These are phyloP conservation scores for Torulaspora pretoriensis DNA, from an alignment of 1,139 yeast genomes.

Conservation along the genomic window DNA sequence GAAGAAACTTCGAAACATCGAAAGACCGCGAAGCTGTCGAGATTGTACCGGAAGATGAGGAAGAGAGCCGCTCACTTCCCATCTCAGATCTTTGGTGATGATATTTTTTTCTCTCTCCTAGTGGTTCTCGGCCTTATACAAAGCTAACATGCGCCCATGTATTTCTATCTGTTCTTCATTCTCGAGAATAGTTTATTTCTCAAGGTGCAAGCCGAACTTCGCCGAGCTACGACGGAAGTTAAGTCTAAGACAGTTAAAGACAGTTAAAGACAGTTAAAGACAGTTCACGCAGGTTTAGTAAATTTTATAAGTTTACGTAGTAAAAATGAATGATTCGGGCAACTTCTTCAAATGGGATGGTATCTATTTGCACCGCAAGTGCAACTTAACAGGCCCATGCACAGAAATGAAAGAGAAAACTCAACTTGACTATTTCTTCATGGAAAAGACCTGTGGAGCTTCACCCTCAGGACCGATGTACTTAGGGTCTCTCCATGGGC, in stretches of 20 bases:
- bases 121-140: background rate
- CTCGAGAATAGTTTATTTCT: too few species aligned
- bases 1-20: constrained; percentile 10
- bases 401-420: background rate
- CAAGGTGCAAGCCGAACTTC: too few species aligned
- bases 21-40: constrained; percentile 2
- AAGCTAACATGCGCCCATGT: background rate
- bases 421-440: constrained; percentile 5
- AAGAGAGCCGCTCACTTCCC: background rate
- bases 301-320: constrained; percentile 3
- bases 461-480: constrained; percentile 85
- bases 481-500: constrained; percentile 94
- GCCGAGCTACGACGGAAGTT: too few species aligned
- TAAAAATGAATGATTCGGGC: constrained; percentile 1
- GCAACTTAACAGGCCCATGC: background rate
- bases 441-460: constrained; percentile 53
- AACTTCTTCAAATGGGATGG: background rate
- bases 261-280: too few species aligned
- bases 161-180: too few species aligned
- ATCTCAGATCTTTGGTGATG: background rate
- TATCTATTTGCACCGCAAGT: background rate
- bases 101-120: background rate
- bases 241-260: too few species aligned
- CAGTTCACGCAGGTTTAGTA: background rate
- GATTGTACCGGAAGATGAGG: background rate